Conservation (phyloP, 2,329 filamentous ascomycete species). For the Gaeumannomyces sp. region DNA sequence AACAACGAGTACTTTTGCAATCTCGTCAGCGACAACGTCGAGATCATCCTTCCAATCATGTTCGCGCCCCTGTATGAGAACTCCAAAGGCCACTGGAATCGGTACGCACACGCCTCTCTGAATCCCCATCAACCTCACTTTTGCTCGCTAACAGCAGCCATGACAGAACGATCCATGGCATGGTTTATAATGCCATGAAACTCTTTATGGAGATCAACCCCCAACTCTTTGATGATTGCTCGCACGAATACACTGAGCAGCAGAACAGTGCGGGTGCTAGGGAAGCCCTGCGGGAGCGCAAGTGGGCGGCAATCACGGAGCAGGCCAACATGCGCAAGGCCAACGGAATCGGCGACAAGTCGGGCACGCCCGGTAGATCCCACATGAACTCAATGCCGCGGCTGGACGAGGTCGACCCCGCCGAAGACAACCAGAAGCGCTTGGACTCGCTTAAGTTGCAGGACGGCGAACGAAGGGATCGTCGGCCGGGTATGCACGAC, state of each 20-base stretch:
- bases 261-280: constrained; percentile 87
- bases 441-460: constrained; percentile 87
- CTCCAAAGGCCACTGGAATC: constrained; percentile 98
- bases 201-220: constrained; percentile 99
- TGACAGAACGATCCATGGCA: constrained; percentile 89
- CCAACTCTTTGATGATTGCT: constrained; percentile 96
- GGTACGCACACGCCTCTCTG: constrained; percentile 44
- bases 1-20: constrained; percentile 99
- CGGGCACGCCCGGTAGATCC: constrained; percentile 27
- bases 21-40: constrained; percentile 96
- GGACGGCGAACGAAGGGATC: constrained; percentile 62
- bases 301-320: constrained; percentile 82
- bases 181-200: constrained; percentile 99
- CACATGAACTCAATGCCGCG: constrained; percentile 39
- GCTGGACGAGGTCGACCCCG: constrained; percentile 72
- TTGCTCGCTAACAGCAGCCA: background rate
- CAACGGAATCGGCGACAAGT: constrained; percentile 28
- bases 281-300: constrained; percentile 72
- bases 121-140: constrained; percentile 21
- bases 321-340: constrained; percentile 66
- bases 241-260: constrained; percentile 94
- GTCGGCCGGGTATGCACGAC: constrained; percentile 48
- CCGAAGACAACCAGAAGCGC: constrained; percentile 78
- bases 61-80: constrained; percentile 98
- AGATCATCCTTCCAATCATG: constrained; percentile 98